Evolutionary conservation across 306 rosid genomes (phyloP).

Genomic region (Lagenaria siceraria): DNA sequence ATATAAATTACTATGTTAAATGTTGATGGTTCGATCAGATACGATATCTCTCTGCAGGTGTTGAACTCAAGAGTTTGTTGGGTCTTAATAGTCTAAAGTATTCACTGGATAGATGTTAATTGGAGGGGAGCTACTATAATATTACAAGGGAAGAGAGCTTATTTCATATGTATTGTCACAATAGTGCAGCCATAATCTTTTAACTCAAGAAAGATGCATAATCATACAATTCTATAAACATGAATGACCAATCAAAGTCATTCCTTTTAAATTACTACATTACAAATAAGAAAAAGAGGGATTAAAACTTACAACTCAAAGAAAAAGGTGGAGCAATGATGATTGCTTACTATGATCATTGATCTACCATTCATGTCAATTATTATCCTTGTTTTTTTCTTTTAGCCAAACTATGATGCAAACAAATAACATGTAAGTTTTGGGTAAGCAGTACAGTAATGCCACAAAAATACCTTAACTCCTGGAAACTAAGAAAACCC

Average conservation of each 20-base stretch:
- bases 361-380: neutral
- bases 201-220: neutral
- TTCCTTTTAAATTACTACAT: neutral
- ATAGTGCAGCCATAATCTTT: neutral
- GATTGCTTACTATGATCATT: neutral
- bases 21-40: no score
- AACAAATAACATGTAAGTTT: neutral
- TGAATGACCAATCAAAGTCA: neutral
- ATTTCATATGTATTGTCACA: neutral
- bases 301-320: neutral
- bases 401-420: neutral
- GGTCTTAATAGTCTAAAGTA: no score
- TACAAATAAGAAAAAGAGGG: neutral
- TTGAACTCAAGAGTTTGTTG: no score
- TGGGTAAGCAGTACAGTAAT: neutral
- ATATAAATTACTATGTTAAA: no score
- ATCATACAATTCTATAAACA: neutral
- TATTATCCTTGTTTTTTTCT: neutral
- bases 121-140: neutral
- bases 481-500: conserved; percentile 58
- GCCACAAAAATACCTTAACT: conserved; percentile 12
- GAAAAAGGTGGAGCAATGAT: neutral
- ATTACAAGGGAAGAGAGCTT: neutral
- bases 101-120: no score
- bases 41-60: no score